Evolutionary conservation across 352 stramenopile genomes (phyloP).

Genomic region (Globisporangium irregulare): DNA sequence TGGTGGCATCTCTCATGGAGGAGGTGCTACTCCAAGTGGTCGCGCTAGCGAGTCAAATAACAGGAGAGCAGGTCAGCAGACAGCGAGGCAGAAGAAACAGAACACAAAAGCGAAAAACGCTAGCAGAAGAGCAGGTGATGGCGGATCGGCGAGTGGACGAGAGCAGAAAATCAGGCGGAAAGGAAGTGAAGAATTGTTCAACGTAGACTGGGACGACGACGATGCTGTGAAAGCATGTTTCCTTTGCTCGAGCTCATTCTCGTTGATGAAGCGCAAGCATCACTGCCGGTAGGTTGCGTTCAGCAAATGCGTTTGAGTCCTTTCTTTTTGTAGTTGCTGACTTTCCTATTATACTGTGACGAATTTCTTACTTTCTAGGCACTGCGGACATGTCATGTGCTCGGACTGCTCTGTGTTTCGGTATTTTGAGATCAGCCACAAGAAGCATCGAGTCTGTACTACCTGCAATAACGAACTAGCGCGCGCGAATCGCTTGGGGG

Average conservation of each 20-base stretch:
- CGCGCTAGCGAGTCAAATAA: neutral
- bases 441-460: constrained; percentile 65
- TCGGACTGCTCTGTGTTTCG: constrained; percentile 70
- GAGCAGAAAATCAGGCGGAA: constrained; percentile 34
- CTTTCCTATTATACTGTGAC: neutral
- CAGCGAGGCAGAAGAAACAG: neutral
- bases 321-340: neutral
- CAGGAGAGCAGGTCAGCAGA: neutral
- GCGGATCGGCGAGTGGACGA: neutral
- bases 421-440: constrained; percentile 52
- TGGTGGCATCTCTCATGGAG: neutral
- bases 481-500: constrained; percentile 6
- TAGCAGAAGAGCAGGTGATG: constrained; percentile 16
- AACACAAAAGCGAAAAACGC: constrained; percentile 2
- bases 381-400: constrained; percentile 73
- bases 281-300: constrained; percentile 50
- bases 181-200: constrained; percentile 59
- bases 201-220: constrained; percentile 63
- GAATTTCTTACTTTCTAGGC: constrained; percentile 15
- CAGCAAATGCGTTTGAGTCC: neutral
- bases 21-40: neutral
- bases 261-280: constrained; percentile 67
- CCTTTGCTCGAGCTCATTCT: constrained; percentile 60
- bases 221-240: constrained; percentile 37
- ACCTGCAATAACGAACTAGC: constrained; percentile 35